Base-by-base conservation (phyloP, 176 grass and related monocot genomes). In the Aegilops umbellulata region DNA sequence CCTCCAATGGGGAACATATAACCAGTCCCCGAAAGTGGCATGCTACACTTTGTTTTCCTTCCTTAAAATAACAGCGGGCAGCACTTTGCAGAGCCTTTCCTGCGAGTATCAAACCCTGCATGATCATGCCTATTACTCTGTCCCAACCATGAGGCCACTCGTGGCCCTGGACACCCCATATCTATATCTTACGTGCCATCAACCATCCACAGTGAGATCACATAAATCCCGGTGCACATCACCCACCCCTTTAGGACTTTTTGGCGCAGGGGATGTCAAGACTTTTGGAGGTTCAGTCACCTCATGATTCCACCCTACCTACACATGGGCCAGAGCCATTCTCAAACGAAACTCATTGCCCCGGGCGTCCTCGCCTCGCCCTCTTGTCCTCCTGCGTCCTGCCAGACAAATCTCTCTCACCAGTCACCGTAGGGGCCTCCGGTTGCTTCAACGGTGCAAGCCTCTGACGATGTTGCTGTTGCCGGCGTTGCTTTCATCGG, bases 81-180 rank as follows among this genome's bases (percentile, higher is more conserved):
- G 2, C 32, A 76, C 74, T 76, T 55, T 76, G 46, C 25, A 13
- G 46, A 76, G 26, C 4, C 74, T 31, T 76, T 53, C 74, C 49
- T 27, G 74, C 46, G 20, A 53, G 46, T 76, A 22, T 76, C 26
- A 76, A 49, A 30, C 47, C 5, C 11, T 14, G 13, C 44, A 39
- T 77, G 75, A 83, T 87, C 84, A 35, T 79, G 67, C 44, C 60
- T 67, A 26, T 73, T 36, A 46, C 74, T 83, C 79, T 13, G 13
- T 22, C 66, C 78, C 60, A 83, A 68, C 32, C 65, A 80, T 46
- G 14, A 9, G 79, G 23, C 80, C 84, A 90, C 57, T 36, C 71
- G 41, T 83, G 76, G 75, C 60, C 39, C 65, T 31, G 15, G 41
- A 36, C 68, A 15, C 19, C 53, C 19, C 53, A 57, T 57, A 22